Evolutionary conservation across 2,329 filamentous ascomycete species (phyloP), one percentile per base, ranked within the genome.

Genomic region (Furcasterigmium furcatum): DNA sequence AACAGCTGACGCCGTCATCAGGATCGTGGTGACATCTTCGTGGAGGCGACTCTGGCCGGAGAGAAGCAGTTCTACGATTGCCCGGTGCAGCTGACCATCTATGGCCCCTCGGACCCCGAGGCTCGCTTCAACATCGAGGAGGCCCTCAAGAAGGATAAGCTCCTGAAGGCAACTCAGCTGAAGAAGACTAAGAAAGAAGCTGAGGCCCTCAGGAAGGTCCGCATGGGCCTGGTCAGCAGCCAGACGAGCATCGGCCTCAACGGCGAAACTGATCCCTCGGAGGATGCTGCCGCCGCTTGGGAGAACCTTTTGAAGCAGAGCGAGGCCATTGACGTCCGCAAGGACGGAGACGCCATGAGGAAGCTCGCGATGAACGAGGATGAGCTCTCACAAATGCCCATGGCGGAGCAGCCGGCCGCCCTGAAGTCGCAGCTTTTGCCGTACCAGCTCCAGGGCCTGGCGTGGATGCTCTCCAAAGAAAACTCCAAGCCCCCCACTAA

Each of bases 401-500:
- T 80, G 72, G 87, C 85, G 3, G 64, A 78, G 4, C 87, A 90
- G 53, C 91, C 91, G 1, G 56, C 69, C 7, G 68, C 72, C 6
- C 69, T 96, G 35, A 68, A 75, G 20, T 87, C 89, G 0, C 69
- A 78, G 32, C 70, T 96, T 41, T 73, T 95, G 47, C 85, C 88
- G 2, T 94, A 95, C 63, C 91, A 96, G 58, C 78, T 81, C 41
- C 81, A 82, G 71, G 90, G 88, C 7, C 70, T 96, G 32, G 82
- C 84, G 14, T 96, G 91, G 91, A 80, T 96, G 77, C 71, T 82
- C 16, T 73, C 82, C 8, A 89, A 88, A 55, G 91, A 96, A 61
- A 79, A 75, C 13, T 88, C 89, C 0, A 62, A 74, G 29, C 69
- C 87, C 12, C 88, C 90, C 4, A 56, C 70, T 2, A 61, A 66